These are phyloP conservation scores for Vitis hybrid DNA, from an alignment of 177 flowering plant genomes.

Conservation along the genomic window DNA sequence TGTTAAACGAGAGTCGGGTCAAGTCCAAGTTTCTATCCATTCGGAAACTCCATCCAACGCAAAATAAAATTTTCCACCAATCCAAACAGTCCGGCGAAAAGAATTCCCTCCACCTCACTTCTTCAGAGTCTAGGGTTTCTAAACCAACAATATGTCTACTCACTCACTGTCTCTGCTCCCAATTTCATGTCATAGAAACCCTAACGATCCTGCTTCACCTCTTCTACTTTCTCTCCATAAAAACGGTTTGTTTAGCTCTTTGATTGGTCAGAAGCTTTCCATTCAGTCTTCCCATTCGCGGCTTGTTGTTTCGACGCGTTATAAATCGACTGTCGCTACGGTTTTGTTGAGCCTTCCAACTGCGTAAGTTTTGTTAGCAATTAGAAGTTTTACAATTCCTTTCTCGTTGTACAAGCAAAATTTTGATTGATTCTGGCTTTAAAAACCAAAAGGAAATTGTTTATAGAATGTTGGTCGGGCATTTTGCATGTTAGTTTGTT, in stretches of 20 bases:
- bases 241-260: slow-evolving; percentile 18
- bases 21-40: too few relatives aligned
- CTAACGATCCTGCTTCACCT: slow-evolving; percentile 2
- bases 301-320: slow-evolving; percentile 14
- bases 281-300: slow-evolving; percentile 17
- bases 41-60: too few relatives aligned
- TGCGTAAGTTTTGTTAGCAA: slow-evolving; percentile 32
- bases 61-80: not conserved
- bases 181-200: slow-evolving; percentile 4
- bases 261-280: slow-evolving; percentile 31
- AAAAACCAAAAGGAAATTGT: too few relatives aligned
- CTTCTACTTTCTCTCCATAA: slow-evolving; percentile 14
- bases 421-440: not conserved
- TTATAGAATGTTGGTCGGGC: too few relatives aligned
- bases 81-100: not conserved
- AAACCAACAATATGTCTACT: slow-evolving; percentile 25
- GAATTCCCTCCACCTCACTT: too few relatives aligned
- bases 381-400: too few relatives aligned
- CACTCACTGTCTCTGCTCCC: slow-evolving; percentile 26
- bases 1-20: too few relatives aligned
- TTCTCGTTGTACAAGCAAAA: too few relatives aligned
- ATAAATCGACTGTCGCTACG: slow-evolving; percentile 22
- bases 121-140: not conserved
- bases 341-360: slow-evolving; percentile 53
- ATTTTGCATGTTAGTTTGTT: too few relatives aligned